Evolutionary conservation across 2,329 filamentous ascomycete genomes (phyloP).

Genomic region (Penicillium palitans): DNA sequence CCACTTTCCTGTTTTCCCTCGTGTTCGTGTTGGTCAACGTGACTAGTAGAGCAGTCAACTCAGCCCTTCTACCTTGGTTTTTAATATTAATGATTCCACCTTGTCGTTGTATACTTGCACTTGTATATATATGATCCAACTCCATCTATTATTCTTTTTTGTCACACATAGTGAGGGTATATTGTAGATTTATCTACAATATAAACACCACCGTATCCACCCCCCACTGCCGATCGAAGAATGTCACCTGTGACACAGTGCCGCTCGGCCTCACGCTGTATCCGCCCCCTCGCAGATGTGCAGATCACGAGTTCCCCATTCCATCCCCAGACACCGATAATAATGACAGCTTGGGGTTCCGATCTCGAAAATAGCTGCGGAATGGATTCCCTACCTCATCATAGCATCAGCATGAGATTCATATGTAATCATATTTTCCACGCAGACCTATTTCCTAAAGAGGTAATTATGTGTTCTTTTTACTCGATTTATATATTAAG

Average conservation of each 20-base stretch:
- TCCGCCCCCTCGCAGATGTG: constrained; percentile 6
- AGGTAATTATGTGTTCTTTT: neutral
- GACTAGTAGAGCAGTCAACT: neutral
- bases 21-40: neutral
- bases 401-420: neutral
- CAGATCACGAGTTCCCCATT: neutral
- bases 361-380: too few relatives aligned
- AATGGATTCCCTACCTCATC: neutral
- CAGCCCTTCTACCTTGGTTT: neutral
- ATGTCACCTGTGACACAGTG: constrained; percentile 6
- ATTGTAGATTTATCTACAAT: neutral
- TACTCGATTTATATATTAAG: too few relatives aligned
- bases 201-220: neutral
- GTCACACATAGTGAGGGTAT: too few relatives aligned
- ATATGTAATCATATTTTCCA: too few relatives aligned
- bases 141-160: too few relatives aligned
- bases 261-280: neutral
- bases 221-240: neutral
- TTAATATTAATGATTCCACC: neutral
- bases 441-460: neutral
- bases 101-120: neutral
- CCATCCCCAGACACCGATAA: neutral
- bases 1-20: neutral
- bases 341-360: neutral
- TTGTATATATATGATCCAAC: neutral